Base-by-base conservation (phyloP, 2,329 filamentous ascomycete species). In the Diplodia seriata region DNA sequence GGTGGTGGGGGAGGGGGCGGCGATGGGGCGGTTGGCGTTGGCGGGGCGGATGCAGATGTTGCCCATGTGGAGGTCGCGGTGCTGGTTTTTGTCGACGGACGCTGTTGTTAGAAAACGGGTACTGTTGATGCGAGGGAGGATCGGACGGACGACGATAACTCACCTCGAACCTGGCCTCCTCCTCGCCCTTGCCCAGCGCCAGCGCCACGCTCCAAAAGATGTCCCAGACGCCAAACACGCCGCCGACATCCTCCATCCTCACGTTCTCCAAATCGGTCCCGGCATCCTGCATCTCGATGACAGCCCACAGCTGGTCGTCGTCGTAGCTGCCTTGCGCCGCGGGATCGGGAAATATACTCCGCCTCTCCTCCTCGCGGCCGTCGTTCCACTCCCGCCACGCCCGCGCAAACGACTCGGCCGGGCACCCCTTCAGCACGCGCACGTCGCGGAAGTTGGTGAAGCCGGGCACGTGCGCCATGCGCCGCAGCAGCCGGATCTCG, bases 141-240 rank as follows among this genome's bases (percentile, higher is more conserved):
- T 26, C 23, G 38, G 15, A 40, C 4, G 38, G 38, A 14, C 12
- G 15, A 5, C 12, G 4, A 47, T 3, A 5, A 11, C 59, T 63
- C 73, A 81, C 80, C 76, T 90, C 88, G 72, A 90, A 90, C 63
- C 82, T 77, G 6, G 85, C 84, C 66, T 82, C 83, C 72, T 85
- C 83, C 74, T 90, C 88, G 11, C 86, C 88, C 68, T 87, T 85
- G 18, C 85, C 87, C 11, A 90, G 77, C 1, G 86, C 84, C 72
- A 89, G 80, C 8, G 85, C 85, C n/a, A 89, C 86, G 18, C 86
- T 85, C 88, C 88, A 90, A 76, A 90, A 90, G 1, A 90, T 83
- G 73, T 90, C 88, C 79, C 87, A 89, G 2, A 85, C 81, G 70
- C 76, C 75, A 78, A 78, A 83, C 63, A 84, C 74, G 18, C 74